These are phyloP conservation scores for Combretum micranthum DNA, from an alignment of 345 rosid genomes.

Conservation along the genomic window DNA sequence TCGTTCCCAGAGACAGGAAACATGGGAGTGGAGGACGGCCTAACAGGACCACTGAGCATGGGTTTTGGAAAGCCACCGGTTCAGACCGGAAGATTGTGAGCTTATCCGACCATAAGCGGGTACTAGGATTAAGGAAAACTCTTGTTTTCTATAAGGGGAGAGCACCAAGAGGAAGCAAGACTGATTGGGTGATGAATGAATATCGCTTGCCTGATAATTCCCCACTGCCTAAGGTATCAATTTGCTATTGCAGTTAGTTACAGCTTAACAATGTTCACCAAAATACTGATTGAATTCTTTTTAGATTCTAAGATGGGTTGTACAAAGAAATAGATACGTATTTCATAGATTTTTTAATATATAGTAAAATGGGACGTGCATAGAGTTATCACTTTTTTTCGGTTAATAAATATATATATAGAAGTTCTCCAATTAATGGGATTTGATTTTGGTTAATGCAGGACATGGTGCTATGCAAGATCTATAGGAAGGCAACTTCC, in stretches of 20 bases:
- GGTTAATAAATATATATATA: too few species aligned
- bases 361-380: too few species aligned
- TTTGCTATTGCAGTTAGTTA: neutral
- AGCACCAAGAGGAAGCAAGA: conserved; percentile 84
- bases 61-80: conserved; percentile 98
- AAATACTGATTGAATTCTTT: neutral
- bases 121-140: conserved; percentile 74
- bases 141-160: conserved; percentile 89
- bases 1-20: conserved; percentile 87
- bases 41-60: conserved; percentile 70
- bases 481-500: conserved; percentile 87
- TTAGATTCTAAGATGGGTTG: neutral
- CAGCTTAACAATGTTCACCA: neutral
- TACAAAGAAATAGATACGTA: neutral
- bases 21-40: conserved; percentile 85
- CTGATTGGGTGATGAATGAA: conserved; percentile 99
- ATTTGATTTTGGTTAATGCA: conserved; percentile 15
- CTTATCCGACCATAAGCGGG: conserved; percentile 56
- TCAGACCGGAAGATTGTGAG: conserved; percentile 75
- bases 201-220: conserved; percentile 76
- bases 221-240: conserved; percentile 58
- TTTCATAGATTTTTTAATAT: too few species aligned
- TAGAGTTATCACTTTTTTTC: neutral
- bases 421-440: neutral
- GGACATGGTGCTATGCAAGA: conserved; percentile 92